Base-by-base conservation (phyloP, 768 basidiomycete species). In the Auriscalpium microsporum region DNA sequence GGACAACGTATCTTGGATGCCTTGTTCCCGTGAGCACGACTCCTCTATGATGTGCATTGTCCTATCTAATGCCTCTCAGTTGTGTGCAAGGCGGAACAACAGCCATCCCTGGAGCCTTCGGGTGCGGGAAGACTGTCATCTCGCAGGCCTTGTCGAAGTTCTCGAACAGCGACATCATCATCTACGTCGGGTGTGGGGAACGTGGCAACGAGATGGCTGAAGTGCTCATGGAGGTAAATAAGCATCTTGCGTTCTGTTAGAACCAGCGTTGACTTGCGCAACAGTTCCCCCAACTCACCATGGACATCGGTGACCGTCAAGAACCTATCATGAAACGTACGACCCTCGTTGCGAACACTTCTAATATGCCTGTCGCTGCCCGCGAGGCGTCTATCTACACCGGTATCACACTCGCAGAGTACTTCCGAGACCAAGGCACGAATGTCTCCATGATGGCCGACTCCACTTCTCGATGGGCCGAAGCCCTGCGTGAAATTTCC, bases 301-400 rank as follows among this genome's bases (percentile, higher is more conserved):
- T 97, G 86, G 93, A 96, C 50, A 75, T 95, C 53, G 86, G 81
- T 21, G 84, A 89, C 61, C 91, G 93, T 50, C 85, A 94, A 79
- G 96, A 99, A 70, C 96, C 96, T 36, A 98, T 99, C 78, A 99
- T 99, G 96, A 99, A 99, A 74, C 94, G 96, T 57, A 99, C 96
- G 0, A 92, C 94, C 13, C 83, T 99, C 21, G 94, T 99, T 58
- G 96, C 96, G 62, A 99, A 99, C 70, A 99, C 96, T 3, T 99
- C 96, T 49, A 98, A 98, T 76, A 99, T 99, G 96, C 96, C 96
- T 63, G 96, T 99, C 63, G 96, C 96, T 45, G 96, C 96, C 45
- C 91, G 96, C 62, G 96, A 99, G 73, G 96, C 96, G 5, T 97
- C 95, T 17, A 98, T 99, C 68, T 99, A 99, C 74, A 99, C 96